A percentile compares a stretch with the other conserved stretches of the same genome.
Conservation (phyloP, 2,329 filamentous ascomycete genomes). For the Nigrospora osmanthi region DNA sequence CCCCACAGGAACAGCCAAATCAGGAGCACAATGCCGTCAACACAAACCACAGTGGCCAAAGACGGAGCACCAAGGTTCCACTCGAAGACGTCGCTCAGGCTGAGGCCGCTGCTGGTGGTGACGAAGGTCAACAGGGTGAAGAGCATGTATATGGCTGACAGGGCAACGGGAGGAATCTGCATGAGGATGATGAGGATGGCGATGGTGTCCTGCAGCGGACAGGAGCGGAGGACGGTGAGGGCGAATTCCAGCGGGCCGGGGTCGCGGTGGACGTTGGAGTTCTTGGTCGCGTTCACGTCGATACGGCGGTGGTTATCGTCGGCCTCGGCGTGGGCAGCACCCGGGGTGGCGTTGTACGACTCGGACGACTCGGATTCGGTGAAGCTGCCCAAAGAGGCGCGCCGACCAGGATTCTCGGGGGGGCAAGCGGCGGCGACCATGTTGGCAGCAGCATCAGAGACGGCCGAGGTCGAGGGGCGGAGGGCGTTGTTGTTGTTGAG, state of each 20-base stretch:
- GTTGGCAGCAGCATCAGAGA: conserved; percentile 25
- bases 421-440: conserved; percentile 26
- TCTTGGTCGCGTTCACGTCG: conserved; percentile 63
- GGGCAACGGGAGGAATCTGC: conserved; percentile 79
- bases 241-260: conserved; percentile 69
- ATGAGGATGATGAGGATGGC: conserved; percentile 94
- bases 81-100: conserved; percentile 86
- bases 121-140: conserved; percentile 93
- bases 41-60: conserved; percentile 72
- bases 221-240: conserved; percentile 80
- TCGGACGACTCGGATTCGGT: conserved; percentile 51
- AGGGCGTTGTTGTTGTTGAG: conserved; percentile 19
- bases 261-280: conserved; percentile 61
- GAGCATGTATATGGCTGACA: conserved; percentile 83
- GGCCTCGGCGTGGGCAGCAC: conserved; percentile 23
- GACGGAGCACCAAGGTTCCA: conserved; percentile 80
- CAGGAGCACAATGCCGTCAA: conserved; percentile 75
- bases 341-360: conserved; percentile 31
- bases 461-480: conserved; percentile 25
- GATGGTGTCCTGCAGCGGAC: conserved; percentile 89
- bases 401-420: conserved; percentile 17
- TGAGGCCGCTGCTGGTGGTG: conserved; percentile 69
- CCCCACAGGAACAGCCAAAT: conserved; percentile 85
- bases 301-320: conserved; percentile 55
- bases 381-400: conserved; percentile 41